These are phyloP conservation scores for Debaryomycetaceae sp. DNA, from an alignment of 1,139 yeast species.

Conservation along the genomic window DNA sequence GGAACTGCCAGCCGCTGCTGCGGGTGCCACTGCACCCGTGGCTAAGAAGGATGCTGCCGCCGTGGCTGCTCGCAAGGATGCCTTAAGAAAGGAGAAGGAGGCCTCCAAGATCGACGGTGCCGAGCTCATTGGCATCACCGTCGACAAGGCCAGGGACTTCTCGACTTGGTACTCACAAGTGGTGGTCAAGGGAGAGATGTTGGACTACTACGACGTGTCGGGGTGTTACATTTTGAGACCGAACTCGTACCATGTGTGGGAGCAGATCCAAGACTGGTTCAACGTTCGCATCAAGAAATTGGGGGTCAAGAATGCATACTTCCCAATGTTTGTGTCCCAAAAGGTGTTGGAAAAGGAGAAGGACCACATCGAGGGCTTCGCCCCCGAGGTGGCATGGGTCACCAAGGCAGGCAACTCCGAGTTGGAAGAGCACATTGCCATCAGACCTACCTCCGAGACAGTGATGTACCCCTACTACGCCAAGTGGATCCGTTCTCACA, in stretches of 20 bases:
- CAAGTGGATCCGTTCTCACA: constrained; percentile 97
- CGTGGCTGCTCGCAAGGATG: constrained; percentile 20
- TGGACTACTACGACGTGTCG: constrained; percentile 96
- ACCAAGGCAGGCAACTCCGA: constrained; percentile 93
- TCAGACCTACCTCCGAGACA: constrained; percentile 98
- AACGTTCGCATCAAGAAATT: constrained; percentile 73
- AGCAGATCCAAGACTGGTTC: constrained; percentile 84
- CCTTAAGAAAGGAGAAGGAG: constrained; percentile 31
- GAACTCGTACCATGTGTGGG: constrained; percentile 93
- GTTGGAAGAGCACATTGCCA: constrained; percentile 96
- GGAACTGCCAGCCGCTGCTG: constrained; percentile 34
- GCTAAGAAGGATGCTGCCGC: constrained; percentile 25
- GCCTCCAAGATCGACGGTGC: constrained; percentile 76
- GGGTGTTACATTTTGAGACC: constrained; percentile 99
- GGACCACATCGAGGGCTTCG: constrained; percentile 98
- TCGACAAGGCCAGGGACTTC: constrained; percentile 86
- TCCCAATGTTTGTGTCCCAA: constrained; percentile 97
- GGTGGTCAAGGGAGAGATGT: constrained; percentile 93
- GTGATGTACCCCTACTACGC: constrained; percentile 99
- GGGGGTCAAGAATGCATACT: constrained; percentile 93
- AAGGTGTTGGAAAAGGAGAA: constrained; percentile 94
- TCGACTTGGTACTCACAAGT: constrained; percentile 98
- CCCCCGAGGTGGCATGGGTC: constrained; percentile 99
- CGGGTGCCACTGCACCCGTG: constrained; percentile 28
- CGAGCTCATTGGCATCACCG: constrained; percentile 92